Percentiles rank a stretch among this genome's conserved stretches.
Conservation (phyloP, 257 asterid genomes). For the Solanum tarijense region DNA sequence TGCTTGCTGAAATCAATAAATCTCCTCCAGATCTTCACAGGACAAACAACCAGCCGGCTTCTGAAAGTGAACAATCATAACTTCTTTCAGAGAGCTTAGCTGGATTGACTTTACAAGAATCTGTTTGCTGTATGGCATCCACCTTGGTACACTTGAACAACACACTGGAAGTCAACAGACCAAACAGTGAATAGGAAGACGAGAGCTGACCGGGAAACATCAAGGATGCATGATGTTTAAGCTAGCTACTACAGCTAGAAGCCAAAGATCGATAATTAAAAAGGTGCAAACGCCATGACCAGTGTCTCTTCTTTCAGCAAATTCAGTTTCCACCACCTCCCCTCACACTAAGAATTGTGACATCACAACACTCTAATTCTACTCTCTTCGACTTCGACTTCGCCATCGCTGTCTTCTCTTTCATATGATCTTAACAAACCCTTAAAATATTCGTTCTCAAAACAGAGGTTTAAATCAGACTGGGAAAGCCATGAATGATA, state of each 20-base stretch:
- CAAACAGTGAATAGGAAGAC: constrained; percentile 82
- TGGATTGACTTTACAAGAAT: constrained; percentile 85
- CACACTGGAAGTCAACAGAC: constrained; percentile 76
- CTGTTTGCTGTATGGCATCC: constrained; percentile 52
- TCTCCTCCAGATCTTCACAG: constrained; percentile 48
- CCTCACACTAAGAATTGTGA: constrained; percentile 71
- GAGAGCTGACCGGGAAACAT: constrained; percentile 51
- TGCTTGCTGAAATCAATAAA: constrained; percentile 88
- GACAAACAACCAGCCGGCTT: constrained; percentile 50
- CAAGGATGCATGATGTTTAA: constrained; percentile 50
- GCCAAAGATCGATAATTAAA: constrained; percentile 50
- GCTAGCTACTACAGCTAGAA: constrained; percentile 56
- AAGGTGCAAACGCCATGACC: constrained; percentile 89
- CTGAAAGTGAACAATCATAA: constrained; percentile 62
- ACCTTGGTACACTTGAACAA: constrained; percentile 69
- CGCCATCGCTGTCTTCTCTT: background rate
- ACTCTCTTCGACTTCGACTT: background rate
- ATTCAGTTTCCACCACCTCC: constrained; percentile 90
- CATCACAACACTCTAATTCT: constrained; percentile 22
- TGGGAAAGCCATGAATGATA: background rate
- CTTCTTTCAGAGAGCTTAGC: constrained; percentile 88
- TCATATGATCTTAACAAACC: background rate
- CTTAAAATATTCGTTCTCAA: background rate
- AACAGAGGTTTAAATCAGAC: background rate
- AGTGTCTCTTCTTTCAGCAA: constrained; percentile 55